Conservation (phyloP, 148 eudicot species). For the Heliamphora exappendiculata region DNA sequence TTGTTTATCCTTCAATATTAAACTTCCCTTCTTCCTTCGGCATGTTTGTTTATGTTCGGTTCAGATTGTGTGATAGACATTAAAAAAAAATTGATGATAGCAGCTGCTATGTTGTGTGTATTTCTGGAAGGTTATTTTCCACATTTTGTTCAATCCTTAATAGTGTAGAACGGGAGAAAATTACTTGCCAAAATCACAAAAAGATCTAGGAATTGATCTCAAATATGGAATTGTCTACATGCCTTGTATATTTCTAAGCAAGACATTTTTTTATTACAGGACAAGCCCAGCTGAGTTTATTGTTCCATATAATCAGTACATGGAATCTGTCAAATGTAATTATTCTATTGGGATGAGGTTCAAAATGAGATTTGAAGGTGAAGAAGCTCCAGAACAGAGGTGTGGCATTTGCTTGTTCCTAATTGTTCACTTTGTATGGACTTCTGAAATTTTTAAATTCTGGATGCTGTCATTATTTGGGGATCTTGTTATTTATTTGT, state of each 20-base stretch:
- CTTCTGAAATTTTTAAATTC: neutral
- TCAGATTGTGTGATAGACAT: no score
- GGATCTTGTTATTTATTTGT: neutral
- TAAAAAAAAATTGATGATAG: neutral
- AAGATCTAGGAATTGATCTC: neutral
- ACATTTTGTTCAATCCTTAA: neutral
- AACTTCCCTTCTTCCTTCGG: neutral
- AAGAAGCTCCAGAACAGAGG: conserved; percentile 96
- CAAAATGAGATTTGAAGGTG: conserved; percentile 95
- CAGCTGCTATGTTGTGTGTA: neutral
- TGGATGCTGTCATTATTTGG: neutral
- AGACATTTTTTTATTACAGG: conserved; percentile 35
- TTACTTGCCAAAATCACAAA: neutral
- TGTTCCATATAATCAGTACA: conserved; percentile 81
- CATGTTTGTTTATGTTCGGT: no score
- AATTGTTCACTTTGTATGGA: neutral
- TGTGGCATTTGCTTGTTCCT: conserved; percentile 18
- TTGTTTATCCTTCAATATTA: neutral
- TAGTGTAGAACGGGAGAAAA: neutral
- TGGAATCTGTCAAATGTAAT: conserved; percentile 72
- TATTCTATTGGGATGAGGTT: conserved; percentile 92
- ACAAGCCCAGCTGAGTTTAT: conserved; percentile 86
- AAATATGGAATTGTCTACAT: neutral
- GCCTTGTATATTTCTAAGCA: neutral
- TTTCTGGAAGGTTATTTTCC: neutral